A percentile compares a stretch with the other conserved stretches of the same genome.
These are phyloP conservation scores for Linderina pennispora DNA, from an alignment of 192 early-diverging fungal species.

Conservation along the genomic window DNA sequence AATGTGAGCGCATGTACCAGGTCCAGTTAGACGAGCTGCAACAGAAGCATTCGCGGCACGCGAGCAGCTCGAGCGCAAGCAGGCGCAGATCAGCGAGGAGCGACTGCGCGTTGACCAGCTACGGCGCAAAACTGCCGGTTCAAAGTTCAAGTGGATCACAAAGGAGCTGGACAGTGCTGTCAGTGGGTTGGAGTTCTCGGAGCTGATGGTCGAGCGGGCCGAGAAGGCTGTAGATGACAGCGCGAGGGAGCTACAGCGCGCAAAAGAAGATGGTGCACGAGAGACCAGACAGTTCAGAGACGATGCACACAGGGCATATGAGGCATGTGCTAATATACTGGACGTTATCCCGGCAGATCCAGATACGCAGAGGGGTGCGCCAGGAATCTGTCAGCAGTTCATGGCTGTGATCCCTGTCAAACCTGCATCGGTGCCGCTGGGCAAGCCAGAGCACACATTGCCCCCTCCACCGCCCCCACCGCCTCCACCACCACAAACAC, in stretches of 20 bases:
- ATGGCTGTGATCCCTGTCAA: not conserved
- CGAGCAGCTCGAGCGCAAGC: not conserved
- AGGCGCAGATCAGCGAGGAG: not conserved
- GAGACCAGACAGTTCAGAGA: not conserved
- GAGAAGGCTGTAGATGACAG: not conserved
- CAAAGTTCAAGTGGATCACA: not conserved
- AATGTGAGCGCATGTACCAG: not conserved
- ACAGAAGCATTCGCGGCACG: not conserved
- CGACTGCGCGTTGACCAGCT: not conserved
- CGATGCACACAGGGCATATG: not conserved
- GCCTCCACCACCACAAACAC: not conserved
- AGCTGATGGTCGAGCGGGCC: not conserved
- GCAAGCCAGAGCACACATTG: not conserved
- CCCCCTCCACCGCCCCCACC: no score
- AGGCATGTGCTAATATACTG: not conserved
- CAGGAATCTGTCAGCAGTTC: not conserved
- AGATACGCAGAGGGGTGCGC: not conserved
- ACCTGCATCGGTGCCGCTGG: no score
- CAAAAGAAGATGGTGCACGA: not conserved
- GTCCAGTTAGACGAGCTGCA: not conserved
- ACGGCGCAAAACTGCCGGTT: not conserved
- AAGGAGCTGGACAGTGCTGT: not conserved
- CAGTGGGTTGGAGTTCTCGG: not conserved
- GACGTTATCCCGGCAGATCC: not conserved
- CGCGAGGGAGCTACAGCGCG: not conserved